Evolutionary conservation across 2,329 filamentous ascomycete species (phyloP).

Genomic region (Fusarium sp.): DNA sequence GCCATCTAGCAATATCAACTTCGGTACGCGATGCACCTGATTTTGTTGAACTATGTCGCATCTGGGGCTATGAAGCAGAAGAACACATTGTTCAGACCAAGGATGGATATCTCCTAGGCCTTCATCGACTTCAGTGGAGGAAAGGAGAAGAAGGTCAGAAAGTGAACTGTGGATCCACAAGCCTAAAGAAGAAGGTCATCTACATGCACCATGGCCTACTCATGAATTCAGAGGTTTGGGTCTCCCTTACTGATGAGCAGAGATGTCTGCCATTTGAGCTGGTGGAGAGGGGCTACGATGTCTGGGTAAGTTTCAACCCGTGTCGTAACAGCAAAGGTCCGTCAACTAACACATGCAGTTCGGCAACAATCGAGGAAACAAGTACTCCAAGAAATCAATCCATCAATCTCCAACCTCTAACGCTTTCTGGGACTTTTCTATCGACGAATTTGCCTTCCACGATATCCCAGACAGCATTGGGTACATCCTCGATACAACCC

Average conservation of each 20-base stretch:
- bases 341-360: conserved; percentile 64
- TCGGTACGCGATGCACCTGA: conserved; percentile 87
- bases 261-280: conserved; percentile 89
- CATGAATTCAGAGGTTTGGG: conserved; percentile 99
- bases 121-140: conserved; percentile 87
- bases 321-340: background rate
- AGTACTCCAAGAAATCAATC: conserved; percentile 96
- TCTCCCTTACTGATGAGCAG: conserved; percentile 87
- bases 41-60: conserved; percentile 91
- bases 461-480: conserved; percentile 95
- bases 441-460: conserved; percentile 97
- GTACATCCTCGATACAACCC: conserved; percentile 88
- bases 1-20: conserved; percentile 70
- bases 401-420: conserved; percentile 77
- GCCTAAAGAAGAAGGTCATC: conserved; percentile 82
- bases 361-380: conserved; percentile 98
- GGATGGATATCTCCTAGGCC: conserved; percentile 90
- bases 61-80: conserved; percentile 93
- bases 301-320: conserved; percentile 73
- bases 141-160: conserved; percentile 82
- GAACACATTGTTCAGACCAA: conserved; percentile 95
- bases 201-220: conserved; percentile 96
- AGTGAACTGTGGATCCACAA: conserved; percentile 77
- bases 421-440: conserved; percentile 97
- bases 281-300: conserved; percentile 92